Evolutionary conservation across 305 asterid genomes (phyloP).

Genomic region (Fraxinus albicans): DNA sequence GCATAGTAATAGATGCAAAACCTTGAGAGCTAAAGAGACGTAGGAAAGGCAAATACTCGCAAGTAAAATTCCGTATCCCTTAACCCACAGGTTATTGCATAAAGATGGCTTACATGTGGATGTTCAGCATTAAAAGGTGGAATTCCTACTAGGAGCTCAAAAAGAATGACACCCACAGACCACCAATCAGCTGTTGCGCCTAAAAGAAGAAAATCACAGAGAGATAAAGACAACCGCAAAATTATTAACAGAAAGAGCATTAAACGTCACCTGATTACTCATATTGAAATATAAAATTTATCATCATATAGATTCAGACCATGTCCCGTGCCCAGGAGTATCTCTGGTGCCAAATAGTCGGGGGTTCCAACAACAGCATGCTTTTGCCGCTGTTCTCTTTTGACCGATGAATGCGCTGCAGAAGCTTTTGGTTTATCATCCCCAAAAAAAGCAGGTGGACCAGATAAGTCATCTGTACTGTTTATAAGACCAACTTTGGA

Average conservation of each 20-base stretch:
- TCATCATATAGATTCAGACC: conserved; percentile 48
- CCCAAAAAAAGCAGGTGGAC: conserved; percentile 69
- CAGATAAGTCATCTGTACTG: conserved; percentile 97
- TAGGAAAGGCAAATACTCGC: not conserved
- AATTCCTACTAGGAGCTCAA: conserved; percentile 84
- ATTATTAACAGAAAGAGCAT: conserved; percentile 7
- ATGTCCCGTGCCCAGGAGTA: conserved; percentile 98
- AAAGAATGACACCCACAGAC: conserved; percentile 80
- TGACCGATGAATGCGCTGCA: conserved; percentile 45
- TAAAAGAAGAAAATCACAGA: conserved; percentile 31
- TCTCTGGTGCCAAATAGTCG: conserved; percentile 98
- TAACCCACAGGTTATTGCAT: not conserved
- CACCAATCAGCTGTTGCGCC: conserved; percentile 42
- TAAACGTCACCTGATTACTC: conserved; percentile 3
- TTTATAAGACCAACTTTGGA: conserved; percentile 96
- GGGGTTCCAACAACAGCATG: conserved; percentile 95
- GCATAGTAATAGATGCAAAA: conserved; percentile 4
- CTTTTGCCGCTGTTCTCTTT: conserved; percentile 74
- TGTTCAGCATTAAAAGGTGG: conserved; percentile 96
- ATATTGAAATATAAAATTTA: conserved; percentile 24
- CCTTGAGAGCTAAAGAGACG: conserved; percentile 15
- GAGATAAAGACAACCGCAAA: conserved; percentile 12
- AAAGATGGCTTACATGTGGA: conserved; percentile 69
- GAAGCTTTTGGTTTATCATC: conserved; percentile 60
- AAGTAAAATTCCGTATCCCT: conserved; percentile 4